Evolutionary conservation across 1,284 basidiomycete species (phyloP).

Genomic region (Vanrija humicola): DNA sequence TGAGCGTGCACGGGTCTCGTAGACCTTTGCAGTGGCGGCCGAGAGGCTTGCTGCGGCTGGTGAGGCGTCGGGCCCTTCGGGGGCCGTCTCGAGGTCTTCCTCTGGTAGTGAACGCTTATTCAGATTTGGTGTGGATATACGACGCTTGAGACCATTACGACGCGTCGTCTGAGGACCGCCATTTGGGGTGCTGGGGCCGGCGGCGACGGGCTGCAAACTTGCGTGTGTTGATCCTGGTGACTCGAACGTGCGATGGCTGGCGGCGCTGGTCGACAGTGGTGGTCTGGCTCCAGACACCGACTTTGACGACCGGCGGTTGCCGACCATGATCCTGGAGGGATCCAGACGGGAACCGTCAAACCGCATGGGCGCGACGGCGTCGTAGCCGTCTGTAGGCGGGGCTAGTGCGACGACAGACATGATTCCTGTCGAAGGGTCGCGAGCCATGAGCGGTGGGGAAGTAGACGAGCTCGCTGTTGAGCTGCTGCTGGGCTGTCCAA

Average conservation of each 20-base stretch:
- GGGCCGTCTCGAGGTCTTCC: slow-evolving; percentile 11
- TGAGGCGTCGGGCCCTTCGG: neutral
- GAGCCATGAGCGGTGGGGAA: slow-evolving; percentile 4
- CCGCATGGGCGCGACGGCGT: neutral
- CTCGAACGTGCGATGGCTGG: slow-evolving; percentile 9
- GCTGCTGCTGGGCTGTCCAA: slow-evolving; percentile 17
- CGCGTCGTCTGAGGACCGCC: no score
- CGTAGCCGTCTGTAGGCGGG: neutral
- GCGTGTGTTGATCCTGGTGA: neutral
- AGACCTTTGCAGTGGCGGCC: slow-evolving; percentile 11
- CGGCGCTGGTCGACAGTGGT: slow-evolving; percentile 11
- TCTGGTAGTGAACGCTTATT: slow-evolving; percentile 11
- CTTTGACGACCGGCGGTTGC: slow-evolving; percentile 19
- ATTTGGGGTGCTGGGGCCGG: neutral
- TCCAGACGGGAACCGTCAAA: slow-evolving; percentile 4
- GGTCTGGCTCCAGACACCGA: slow-evolving; percentile 24
- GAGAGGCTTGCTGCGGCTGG: neutral
- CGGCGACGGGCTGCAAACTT: neutral
- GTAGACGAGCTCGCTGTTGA: slow-evolving; percentile 3
- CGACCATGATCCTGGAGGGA: neutral
- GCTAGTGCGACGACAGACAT: neutral
- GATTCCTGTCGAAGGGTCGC: neutral
- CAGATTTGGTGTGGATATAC: slow-evolving; percentile 39
- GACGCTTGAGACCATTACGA: slow-evolving; percentile 31
- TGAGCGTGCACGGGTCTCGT: slow-evolving; percentile 35